Evolutionary conservation across 192 early-diverging fungal genomes (phyloP).

Genomic region (Linnemannia schmuckeri): DNA sequence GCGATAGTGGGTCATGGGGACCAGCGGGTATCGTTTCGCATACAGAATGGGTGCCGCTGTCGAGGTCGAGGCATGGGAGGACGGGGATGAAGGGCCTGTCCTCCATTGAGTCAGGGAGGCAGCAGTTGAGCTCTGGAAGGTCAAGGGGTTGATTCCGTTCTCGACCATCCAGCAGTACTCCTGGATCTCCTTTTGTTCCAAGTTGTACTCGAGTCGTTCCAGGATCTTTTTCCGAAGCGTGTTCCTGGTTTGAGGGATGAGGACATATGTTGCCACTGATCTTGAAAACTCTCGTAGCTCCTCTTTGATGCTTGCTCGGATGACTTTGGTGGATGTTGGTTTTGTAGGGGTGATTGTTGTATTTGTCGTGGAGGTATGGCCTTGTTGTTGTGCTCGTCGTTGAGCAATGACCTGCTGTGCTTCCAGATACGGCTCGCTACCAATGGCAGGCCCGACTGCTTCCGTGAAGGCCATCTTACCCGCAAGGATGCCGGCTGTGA

Average conservation of each 20-base stretch:
- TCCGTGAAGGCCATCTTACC: constrained; percentile 51
- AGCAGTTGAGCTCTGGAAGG: background rate
- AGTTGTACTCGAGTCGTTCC: constrained; percentile 34
- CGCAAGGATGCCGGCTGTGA: constrained; percentile 50
- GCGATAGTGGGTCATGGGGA: constrained; percentile 47
- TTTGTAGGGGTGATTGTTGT: background rate
- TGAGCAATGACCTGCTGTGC: constrained; percentile 21
- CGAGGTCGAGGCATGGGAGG: background rate
- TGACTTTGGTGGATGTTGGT: background rate
- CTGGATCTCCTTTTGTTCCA: constrained; percentile 41
- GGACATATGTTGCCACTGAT: constrained; percentile 44
- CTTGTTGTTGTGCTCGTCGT: background rate
- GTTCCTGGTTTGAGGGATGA: constrained; percentile 44
- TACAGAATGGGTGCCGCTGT: background rate
- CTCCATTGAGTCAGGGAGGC: background rate
- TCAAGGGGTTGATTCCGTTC: constrained; percentile 23
- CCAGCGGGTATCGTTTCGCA: constrained; percentile 27
- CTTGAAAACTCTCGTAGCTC: constrained; percentile 35
- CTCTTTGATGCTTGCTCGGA: constrained; percentile 29
- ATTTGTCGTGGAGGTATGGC: background rate
- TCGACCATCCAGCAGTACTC: constrained; percentile 45
- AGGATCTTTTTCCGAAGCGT: constrained; percentile 45
- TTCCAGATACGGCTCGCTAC: background rate
- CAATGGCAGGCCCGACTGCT: constrained; percentile 15
- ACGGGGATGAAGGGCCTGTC: background rate